Evolutionary conservation across 768 basidiomycete genomes (phyloP), one percentile per base, ranked within the genome.

Genomic region (Candolleomyces eurysporus): DNA sequence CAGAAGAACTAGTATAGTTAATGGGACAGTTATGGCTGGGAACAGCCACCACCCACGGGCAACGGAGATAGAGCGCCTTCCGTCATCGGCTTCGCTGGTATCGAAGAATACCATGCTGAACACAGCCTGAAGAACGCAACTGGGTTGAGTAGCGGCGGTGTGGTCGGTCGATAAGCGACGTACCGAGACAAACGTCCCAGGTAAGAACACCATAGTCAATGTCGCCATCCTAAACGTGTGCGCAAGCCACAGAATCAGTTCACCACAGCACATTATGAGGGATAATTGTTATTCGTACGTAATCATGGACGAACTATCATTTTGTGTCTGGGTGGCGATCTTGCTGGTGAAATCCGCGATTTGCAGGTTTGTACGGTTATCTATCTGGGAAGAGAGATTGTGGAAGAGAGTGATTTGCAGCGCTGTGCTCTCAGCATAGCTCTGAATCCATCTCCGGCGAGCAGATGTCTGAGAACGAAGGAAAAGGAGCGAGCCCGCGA

Each of bases 181-280:
- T 53, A 68, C 69, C 3, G 65, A 70, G 8, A 71, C 65, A 55
- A 71, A 71, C 10, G 69, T 66, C 14, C 68, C 68, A 17, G 69
- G 69, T n/a, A 71, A 63, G 57, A 71, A 71, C 22, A 71, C 61
- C 69, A 71, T 71, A 2, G 68, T 69, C 17, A 71, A 67, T n/a
- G 67, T 65, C 22, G 69, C 66, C 63, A 71, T 71, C n/a, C 69
- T 70, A 17, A 14, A 48, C n/a, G 43, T 14, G 19, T 22, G 8
- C 14, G 14, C 30, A 19, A 46, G 21, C 2, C 6, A 58, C 13
- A n/a, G 5, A 2, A 21, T 10, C 4, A 13, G 51, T 4, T 14
- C 16, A 14, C 14, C 6, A 2, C 31, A 13, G 19, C 48, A 17
- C n/a, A 6, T 52, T 19, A 40, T 19, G 13, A 56, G 14, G 19